phyloP scores from a whole-genome alignment of 202 grass and related monocot species.

The Setaria viridis region DNA sequence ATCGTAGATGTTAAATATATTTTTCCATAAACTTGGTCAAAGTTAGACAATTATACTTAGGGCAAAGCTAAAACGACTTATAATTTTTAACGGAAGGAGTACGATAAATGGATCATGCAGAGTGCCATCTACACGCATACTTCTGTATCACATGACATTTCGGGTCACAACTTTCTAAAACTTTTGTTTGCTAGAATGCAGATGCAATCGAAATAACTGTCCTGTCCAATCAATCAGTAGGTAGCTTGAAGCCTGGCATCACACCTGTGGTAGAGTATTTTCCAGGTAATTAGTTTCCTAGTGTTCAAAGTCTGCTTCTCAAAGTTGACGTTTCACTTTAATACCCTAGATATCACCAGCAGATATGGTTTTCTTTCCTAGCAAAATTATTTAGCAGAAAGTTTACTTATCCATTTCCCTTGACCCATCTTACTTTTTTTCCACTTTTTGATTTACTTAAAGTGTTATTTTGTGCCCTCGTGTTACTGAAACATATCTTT shows the following conservation, averaged over 20 bases:
- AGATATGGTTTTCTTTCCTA: not conserved
- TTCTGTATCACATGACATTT: slow-evolving; percentile 21
- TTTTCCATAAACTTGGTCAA: no score
- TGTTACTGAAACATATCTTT: slow-evolving; percentile 24
- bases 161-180: slow-evolving; percentile 44
- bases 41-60: no score
- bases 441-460: not conserved
- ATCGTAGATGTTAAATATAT: no score
- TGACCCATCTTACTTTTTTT: not conserved
- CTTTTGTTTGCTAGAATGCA: slow-evolving; percentile 77
- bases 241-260: slow-evolving; percentile 48
- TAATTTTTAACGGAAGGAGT: no score
- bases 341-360: not conserved
- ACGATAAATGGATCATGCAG: not conserved
- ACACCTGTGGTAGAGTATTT: slow-evolving; percentile 69
- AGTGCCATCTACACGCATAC: not conserved
- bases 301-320: slow-evolving; percentile 8
- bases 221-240: slow-evolving; percentile 70
- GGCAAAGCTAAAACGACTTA: no score
- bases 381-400: not conserved
- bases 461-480: not conserved
- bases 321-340: not conserved
- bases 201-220: slow-evolving; percentile 77
- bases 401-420: not conserved
- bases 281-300: slow-evolving; percentile 66